Conservation (phyloP, 2,329 filamentous ascomycete genomes). For the Penicillium sp. region DNA sequence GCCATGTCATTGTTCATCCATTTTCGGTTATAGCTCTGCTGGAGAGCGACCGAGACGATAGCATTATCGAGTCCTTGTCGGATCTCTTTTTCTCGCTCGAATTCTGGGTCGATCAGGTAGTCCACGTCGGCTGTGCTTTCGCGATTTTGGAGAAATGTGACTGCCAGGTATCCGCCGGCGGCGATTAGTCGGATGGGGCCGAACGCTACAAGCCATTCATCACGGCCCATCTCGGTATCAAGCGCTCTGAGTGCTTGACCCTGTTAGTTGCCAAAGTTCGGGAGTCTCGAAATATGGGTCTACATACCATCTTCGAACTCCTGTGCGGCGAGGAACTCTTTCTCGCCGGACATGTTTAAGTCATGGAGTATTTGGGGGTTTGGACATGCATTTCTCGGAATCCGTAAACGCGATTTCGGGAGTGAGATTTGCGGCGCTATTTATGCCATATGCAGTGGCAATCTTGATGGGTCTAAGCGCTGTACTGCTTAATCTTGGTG, state of each 20-base stretch:
- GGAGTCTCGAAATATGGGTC: background rate
- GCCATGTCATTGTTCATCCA: slow-evolving; percentile 37
- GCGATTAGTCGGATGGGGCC: slow-evolving; percentile 34
- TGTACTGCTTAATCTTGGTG: background rate
- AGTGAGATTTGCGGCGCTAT: background rate
- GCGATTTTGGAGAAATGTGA: slow-evolving; percentile 31
- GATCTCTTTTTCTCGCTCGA: slow-evolving; percentile 33
- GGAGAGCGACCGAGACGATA: slow-evolving; percentile 23
- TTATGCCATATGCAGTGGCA: background rate
- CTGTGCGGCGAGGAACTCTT: background rate
- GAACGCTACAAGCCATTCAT: slow-evolving; percentile 32
- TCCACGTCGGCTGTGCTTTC: slow-evolving; percentile 34
- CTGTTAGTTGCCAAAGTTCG: background rate
- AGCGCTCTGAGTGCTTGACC: slow-evolving; percentile 9
- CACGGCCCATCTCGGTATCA: slow-evolving; percentile 31
- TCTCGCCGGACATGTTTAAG: background rate
- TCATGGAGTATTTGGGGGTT: background rate
- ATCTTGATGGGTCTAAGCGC: background rate
- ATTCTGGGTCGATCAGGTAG: slow-evolving; percentile 35
- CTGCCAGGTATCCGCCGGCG: slow-evolving; percentile 33
- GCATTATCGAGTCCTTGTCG: slow-evolving; percentile 27
- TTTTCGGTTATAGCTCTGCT: slow-evolving; percentile 23
- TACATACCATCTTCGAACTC: background rate
- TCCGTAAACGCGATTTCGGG: too few relatives aligned
- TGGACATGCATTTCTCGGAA: background rate